Evolutionary conservation across 2,329 filamentous ascomycete species (phyloP), one percentile per base, ranked within the genome.

Genomic region (Coleophoma cylindrospora): DNA sequence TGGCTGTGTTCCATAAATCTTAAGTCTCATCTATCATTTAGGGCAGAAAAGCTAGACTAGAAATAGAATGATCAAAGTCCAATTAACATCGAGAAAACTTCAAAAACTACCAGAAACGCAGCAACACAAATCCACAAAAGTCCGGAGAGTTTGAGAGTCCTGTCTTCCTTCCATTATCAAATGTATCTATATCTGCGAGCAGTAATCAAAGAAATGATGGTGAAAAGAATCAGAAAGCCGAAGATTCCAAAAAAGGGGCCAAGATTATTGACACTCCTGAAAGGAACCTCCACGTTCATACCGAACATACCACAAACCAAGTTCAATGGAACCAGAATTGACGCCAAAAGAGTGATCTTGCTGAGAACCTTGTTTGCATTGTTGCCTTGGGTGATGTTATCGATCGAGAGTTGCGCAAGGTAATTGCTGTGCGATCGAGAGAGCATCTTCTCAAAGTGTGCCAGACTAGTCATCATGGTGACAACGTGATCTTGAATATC

Each of bases 401-500:
- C 90, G 61, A 97, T 91, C 37, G 87, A 92, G 54, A 97, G 82
- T 65, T 96, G 94, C 1, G 94, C 92, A 36, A 99, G 79, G 65
- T 99, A 97, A 68, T 97, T 99, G 74, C 87, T 89, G 73, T 99
- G 94, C 2, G 89, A 88, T 19, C 94, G 87, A 27, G 87, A 91
- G 45, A 99, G 79, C 79, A 99, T 96, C 77, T 97, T 97, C 68
- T 99, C 94, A 60, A 96, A 96, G 67, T 99, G 94, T 1, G 84
- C 84, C 61, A 99, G 71, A 69, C 95, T 99, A 59, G 89, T 94
- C 80, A 96, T 95, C 92, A 97, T 97, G 43, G 94, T 99, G 52
- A 99, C 90, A 48, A 99, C 92, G 79, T 99, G 94, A 71, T 99
- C 94, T 70, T 99, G 94, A 57, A 99, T 96, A 71, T 99, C 94